These are phyloP conservation scores for Hamigera avellanea DNA, from an alignment of 495 filamentous ascomycete species.

Conservation along the genomic window DNA sequence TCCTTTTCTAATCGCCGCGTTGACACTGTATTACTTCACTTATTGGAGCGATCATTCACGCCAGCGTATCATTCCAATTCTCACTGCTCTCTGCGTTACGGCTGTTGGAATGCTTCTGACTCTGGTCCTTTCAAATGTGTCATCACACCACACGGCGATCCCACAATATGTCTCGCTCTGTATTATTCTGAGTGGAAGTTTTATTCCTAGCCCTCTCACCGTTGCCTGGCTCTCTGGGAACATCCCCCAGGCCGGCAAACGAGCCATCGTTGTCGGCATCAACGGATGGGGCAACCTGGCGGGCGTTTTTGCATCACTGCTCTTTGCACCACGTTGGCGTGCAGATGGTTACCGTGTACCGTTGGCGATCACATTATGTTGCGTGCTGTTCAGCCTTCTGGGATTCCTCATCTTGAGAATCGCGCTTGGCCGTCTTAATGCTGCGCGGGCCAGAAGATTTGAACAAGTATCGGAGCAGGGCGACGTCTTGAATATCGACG, in stretches of 20 bases:
- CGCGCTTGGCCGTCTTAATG: no score
- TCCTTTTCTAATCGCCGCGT: slow-evolving; percentile 39
- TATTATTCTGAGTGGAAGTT: slow-evolving; percentile 41
- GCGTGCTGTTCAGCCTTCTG: no score
- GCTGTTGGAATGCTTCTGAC: not conserved
- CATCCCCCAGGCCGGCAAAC: slow-evolving; percentile 40
- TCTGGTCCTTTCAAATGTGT: slow-evolving; percentile 1
- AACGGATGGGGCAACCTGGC: slow-evolving; percentile 52
- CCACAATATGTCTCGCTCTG: slow-evolving; percentile 38
- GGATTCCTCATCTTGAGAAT: no score
- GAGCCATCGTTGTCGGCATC: slow-evolving; percentile 42
- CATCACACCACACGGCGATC: slow-evolving; percentile 20
- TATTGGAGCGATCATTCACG: slow-evolving; percentile 30
- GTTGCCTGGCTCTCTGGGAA: slow-evolving; percentile 48
- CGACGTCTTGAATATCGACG: no score
- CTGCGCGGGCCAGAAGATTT: no score
- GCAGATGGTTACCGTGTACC: no score
- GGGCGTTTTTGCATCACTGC: slow-evolving; percentile 33
- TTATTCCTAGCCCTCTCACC: slow-evolving; percentile 40
- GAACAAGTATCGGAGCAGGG: no score
- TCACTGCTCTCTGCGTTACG: slow-evolving; percentile 33
- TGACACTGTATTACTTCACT: slow-evolving; percentile 23
- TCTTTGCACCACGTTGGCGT: slow-evolving; percentile 13
- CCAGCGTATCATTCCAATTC: slow-evolving; percentile 38
- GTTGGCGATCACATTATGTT: no score